Conservation (phyloP, 1,284 basidiomycete species). For the Cerrena zonata region DNA sequence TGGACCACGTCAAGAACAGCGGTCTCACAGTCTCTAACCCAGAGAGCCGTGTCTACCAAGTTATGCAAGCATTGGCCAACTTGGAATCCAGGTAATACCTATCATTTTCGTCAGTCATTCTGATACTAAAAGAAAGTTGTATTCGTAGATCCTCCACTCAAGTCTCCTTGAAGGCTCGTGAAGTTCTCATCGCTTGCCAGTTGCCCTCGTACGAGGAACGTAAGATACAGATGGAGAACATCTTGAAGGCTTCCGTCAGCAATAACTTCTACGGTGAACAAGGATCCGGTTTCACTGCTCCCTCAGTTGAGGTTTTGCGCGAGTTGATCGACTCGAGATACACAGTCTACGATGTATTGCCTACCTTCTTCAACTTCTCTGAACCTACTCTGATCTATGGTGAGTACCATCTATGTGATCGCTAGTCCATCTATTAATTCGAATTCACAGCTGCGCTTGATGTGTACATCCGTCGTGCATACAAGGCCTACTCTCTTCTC, state of each 20-base stretch:
- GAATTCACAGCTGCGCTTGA: constrained; percentile 78
- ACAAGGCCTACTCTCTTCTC: constrained; percentile 89
- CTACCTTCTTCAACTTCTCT: constrained; percentile 86
- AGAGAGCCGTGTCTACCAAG: constrained; percentile 64
- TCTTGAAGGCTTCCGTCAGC: constrained; percentile 84
- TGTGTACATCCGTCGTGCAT: constrained; percentile 92
- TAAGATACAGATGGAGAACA: constrained; percentile 86
- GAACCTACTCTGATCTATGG: constrained; percentile 83
- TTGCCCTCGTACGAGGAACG: constrained; percentile 97
- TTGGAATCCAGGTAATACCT: constrained; percentile 82
- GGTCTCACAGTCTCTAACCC: constrained; percentile 68
- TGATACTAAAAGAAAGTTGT: constrained; percentile 7
- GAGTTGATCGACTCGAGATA: constrained; percentile 95
- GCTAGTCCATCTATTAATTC: constrained; percentile 4
- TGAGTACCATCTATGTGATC: constrained; percentile 30
- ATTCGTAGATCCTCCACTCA: constrained; percentile 73
- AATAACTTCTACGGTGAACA: constrained; percentile 87
- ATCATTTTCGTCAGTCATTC: background rate
- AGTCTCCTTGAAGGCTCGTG: constrained; percentile 92
- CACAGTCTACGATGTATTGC: constrained; percentile 95
- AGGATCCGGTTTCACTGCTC: constrained; percentile 60
- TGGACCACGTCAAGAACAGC: constrained; percentile 83
- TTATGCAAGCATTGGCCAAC: constrained; percentile 74
- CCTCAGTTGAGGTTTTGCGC: constrained; percentile 80
- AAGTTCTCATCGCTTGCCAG: constrained; percentile 92